Percentiles rank a stretch among this genome's conserved stretches.
Evolutionary conservation across 2,329 filamentous ascomycete genomes (phyloP).

Genomic region (Tetracladium maxilliforme): DNA sequence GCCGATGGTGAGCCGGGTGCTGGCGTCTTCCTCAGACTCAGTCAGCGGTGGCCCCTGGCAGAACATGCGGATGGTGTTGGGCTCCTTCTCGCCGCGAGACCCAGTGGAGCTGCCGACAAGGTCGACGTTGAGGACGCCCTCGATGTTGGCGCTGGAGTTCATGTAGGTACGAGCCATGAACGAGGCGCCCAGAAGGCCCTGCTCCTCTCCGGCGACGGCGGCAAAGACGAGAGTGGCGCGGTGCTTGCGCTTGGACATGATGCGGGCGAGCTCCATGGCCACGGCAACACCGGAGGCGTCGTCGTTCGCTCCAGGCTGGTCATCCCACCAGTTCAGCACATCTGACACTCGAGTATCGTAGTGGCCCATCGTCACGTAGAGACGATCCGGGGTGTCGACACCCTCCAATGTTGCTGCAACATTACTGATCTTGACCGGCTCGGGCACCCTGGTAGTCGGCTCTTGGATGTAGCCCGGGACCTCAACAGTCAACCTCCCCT

Average conservation of each 20-base stretch:
- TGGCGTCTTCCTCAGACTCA: conserved; percentile 20
- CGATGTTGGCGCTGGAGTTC: conserved; percentile 34
- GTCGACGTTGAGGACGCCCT: conserved; percentile 42
- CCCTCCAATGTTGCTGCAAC: conserved; percentile 35
- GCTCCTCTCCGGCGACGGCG: conserved; percentile 42
- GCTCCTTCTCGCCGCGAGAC: conserved; percentile 27
- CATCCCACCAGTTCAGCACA: conserved; percentile 30
- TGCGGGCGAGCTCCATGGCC: conserved; percentile 36
- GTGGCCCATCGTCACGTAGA: conserved; percentile 39
- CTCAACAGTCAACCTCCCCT: conserved; percentile 33
- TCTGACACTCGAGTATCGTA: conserved; percentile 38
- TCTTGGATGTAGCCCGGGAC: conserved; percentile 34
- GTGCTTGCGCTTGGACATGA: conserved; percentile 29
- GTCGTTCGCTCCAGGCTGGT: conserved; percentile 42
- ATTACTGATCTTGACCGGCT: conserved; percentile 36
- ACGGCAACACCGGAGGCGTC: conserved; percentile 40
- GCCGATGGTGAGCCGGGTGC: conserved; percentile 25
- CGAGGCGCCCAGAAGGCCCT: conserved; percentile 33
- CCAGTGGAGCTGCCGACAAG: conserved; percentile 36
- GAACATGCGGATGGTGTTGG: conserved; percentile 38
- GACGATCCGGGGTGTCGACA: conserved; percentile 26
- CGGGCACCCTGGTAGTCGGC: conserved; percentile 27
- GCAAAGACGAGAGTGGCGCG: conserved; percentile 38
- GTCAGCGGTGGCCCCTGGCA: conserved; percentile 29
- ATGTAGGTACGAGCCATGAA: conserved; percentile 36